Evolutionary conservation across 2,329 filamentous ascomycete genomes (phyloP), one percentile per base, ranked within the genome.

Genomic region (Thelonectria blattea): DNA sequence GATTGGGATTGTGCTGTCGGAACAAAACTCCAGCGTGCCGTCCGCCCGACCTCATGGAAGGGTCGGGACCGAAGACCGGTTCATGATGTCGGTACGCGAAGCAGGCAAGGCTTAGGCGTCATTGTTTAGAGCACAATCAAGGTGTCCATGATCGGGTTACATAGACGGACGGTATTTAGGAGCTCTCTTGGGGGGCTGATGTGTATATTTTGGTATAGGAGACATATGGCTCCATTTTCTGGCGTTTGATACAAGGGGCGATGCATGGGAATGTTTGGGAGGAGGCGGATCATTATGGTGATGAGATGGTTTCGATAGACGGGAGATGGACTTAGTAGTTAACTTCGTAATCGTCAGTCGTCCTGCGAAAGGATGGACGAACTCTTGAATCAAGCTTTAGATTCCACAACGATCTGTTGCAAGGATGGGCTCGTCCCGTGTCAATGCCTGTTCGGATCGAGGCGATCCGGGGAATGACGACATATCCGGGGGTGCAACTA

Each of bases 31-130:
- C 18, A 71, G 69, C 45, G 67, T 63, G 56, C 66, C 69, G 27
- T 74, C 74, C 18, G 73, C 68, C 3, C 73, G 72, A 12, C 73
- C 78, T 2, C 70, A 79, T 8, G 78, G 78, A 10, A 76, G 77
- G 58, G 65, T 75, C 7, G 81, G 81, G 9, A 79, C 81, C n/a
- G 82, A 84, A 63, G 81, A 84, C 60, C 74, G 76, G 34, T 76
- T 76, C 51, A 76, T 76, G 69, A 67, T 70, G 12, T 70, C 71
- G 22, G 71, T 76, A 47, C 74, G 74, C 22, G 74, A 75, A 48
- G 74, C 74, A 18, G 74, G 74, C 63, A 76, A 74, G 59, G 69
- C 68, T 32, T 76, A 59, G 67, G 43, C 48, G 42, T 55, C 60
- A 60, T 49, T 49, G 37, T 34, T 52, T 48, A 52, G 58, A 50